phyloP scores from a whole-genome alignment of 2,329 filamentous ascomycete species.

The Dothistroma septosporum region DNA sequence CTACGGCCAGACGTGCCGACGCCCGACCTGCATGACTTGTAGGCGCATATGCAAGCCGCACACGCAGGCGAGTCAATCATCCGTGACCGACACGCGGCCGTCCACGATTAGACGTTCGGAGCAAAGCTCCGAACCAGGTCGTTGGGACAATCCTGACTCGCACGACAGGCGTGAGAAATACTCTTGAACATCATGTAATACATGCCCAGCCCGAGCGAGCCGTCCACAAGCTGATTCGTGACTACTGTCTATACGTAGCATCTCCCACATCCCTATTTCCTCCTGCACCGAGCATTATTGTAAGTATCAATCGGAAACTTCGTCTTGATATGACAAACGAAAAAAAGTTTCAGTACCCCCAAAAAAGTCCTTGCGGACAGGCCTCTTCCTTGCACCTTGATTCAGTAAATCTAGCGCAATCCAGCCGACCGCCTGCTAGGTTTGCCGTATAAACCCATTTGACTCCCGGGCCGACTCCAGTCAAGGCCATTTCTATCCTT shows the following conservation, averaged over 20 bases:
- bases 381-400: constrained; percentile 12
- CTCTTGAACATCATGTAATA: constrained; percentile 1
- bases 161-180: not conserved
- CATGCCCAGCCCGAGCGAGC: constrained; percentile 1
- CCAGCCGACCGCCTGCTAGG: not conserved
- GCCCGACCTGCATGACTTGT: constrained; percentile 1
- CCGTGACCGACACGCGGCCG: not conserved
- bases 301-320: constrained; percentile 1
- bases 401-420: not conserved
- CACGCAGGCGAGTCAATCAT: not conserved
- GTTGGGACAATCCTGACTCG: not conserved
- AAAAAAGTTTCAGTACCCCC: not conserved
- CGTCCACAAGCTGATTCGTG: not conserved
- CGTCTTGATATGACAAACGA: not conserved
- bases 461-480: constrained; percentile 8
- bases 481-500: constrained; percentile 7
- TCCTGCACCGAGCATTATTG: constrained; percentile 1
- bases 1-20: not conserved
- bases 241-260: not conserved
- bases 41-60: not conserved
- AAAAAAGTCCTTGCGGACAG: constrained; percentile 24
- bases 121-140: not conserved
- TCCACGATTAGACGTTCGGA: not conserved
- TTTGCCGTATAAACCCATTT: constrained; percentile 7
- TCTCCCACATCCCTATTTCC: not conserved